Conservation (phyloP, 2,329 filamentous ascomycete genomes). For the Hypoxylon sp. region DNA sequence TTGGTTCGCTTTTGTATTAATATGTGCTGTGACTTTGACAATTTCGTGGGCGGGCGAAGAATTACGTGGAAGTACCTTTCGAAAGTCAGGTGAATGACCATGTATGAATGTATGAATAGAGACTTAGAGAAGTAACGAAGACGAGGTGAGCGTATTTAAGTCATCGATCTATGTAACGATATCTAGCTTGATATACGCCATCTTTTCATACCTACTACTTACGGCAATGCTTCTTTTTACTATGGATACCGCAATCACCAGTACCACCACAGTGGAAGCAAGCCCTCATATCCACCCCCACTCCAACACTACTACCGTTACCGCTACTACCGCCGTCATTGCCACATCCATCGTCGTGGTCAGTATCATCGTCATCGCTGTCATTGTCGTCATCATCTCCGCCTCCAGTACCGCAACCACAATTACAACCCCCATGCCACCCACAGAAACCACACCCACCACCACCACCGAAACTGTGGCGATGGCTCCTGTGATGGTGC, state of each 20-base stretch:
- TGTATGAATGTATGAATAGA: not conserved
- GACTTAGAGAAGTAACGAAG: not conserved
- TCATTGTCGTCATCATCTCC: not conserved
- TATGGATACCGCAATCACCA: slow-evolving; percentile 9
- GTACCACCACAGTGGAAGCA: slow-evolving; percentile 16
- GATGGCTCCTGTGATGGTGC: not conserved
- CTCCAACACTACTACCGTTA: slow-evolving; percentile 13
- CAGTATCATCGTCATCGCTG: not conserved
- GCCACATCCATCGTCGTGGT: not conserved
- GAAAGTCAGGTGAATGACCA: not conserved
- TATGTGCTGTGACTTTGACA: not conserved
- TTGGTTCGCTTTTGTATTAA: slow-evolving; percentile 5
- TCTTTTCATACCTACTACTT: slow-evolving; percentile 9
- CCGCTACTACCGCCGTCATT: slow-evolving; percentile 15
- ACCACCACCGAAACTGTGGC: not conserved
- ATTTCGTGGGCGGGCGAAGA: not conserved
- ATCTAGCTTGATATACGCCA: not conserved
- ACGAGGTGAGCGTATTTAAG: not conserved
- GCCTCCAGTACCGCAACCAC: not conserved
- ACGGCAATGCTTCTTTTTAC: slow-evolving; percentile 13
- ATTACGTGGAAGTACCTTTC: not conserved
- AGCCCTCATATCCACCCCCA: slow-evolving; percentile 16
- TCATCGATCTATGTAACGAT: not conserved
- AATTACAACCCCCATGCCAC: not conserved
- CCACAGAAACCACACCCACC: slow-evolving; percentile 4